Conservation (phyloP, 1,139 yeast genomes). For the Geotrichum carabidarum region DNA sequence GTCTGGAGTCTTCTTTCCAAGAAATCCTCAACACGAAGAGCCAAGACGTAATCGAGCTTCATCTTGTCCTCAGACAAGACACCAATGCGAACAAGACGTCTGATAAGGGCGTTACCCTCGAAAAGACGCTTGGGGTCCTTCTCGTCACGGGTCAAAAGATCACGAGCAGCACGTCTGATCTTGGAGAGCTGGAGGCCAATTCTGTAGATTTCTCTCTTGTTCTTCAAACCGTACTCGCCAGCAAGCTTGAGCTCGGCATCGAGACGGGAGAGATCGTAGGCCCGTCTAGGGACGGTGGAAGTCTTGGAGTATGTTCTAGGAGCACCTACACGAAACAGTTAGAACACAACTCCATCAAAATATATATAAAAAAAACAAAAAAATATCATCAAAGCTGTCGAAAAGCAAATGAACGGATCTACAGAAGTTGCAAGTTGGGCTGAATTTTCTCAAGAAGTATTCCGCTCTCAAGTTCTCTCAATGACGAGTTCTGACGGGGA, state of each 20-base stretch:
- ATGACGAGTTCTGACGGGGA: too few relatives aligned
- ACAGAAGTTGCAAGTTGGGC: too few relatives aligned
- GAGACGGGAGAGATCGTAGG: constrained; percentile 98
- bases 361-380: neutral
- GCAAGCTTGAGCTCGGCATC: constrained; percentile 98
- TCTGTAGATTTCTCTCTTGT: constrained; percentile 99
- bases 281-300: constrained; percentile 98
- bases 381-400: too few relatives aligned
- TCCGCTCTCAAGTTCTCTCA: too few relatives aligned
- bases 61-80: constrained; percentile 97
- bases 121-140: constrained; percentile 99
- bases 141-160: constrained; percentile 98
- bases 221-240: constrained; percentile 99
- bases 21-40: constrained; percentile 97
- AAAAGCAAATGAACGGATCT: too few relatives aligned
- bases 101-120: constrained; percentile 98
- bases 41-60: constrained; percentile 99
- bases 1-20: constrained; percentile 99
- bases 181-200: constrained; percentile 97
- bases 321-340: constrained; percentile 26
- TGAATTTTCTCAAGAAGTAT: too few relatives aligned
- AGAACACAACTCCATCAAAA: neutral
- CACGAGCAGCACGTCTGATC: constrained; percentile 99
- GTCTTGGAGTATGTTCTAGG: constrained; percentile 99
- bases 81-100: constrained; percentile 96